Percentiles rank a stretch among this genome's conserved stretches.
phyloP scores from a whole-genome alignment of 495 filamentous ascomycete genomes.

The Tetracladium marchalianum region DNA sequence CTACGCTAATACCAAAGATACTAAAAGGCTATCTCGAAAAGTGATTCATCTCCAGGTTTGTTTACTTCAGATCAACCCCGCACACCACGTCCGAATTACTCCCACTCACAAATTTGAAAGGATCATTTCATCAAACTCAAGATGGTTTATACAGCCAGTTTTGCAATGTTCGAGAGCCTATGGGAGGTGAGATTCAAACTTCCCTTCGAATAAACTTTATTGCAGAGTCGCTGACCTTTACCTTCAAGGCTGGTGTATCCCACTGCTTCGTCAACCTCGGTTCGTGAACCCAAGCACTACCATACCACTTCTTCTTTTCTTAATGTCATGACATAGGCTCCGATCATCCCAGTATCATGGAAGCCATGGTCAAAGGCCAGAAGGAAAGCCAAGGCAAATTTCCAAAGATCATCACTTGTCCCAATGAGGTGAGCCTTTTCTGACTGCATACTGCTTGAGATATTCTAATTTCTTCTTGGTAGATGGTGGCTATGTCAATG shows the following conservation, averaged over 20 bases:
- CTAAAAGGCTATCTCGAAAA: too few relatives aligned
- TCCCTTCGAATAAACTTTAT: neutral
- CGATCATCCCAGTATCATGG: constrained; percentile 51
- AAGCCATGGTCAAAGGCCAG: constrained; percentile 91
- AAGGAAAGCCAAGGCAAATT: constrained; percentile 54
- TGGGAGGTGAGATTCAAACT: constrained; percentile 48
- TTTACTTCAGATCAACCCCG: too few relatives aligned
- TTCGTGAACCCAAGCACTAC: constrained; percentile 44
- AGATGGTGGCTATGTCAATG: constrained; percentile 98
- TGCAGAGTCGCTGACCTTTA: neutral
- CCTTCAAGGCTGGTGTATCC: constrained; percentile 55
- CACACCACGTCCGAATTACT: too few relatives aligned
- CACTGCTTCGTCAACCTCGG: constrained; percentile 93
- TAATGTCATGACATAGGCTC: constrained; percentile 11
- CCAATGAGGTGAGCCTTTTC: constrained; percentile 56
- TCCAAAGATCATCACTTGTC: constrained; percentile 84
- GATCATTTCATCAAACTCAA: too few relatives aligned
- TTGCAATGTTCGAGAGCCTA: constrained; percentile 91
- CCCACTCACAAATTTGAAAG: too few relatives aligned
- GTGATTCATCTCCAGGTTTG: too few relatives aligned
- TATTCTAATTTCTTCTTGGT: constrained; percentile 3
- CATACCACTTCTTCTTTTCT: constrained; percentile 48
- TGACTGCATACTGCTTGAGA: neutral
- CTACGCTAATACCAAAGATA: too few relatives aligned
- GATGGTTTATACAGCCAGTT: constrained; percentile 13